Evolutionary conservation across 768 basidiomycete species (phyloP), one percentile per base, ranked within the genome.

Genomic region (Dentipellis fragilis): DNA sequence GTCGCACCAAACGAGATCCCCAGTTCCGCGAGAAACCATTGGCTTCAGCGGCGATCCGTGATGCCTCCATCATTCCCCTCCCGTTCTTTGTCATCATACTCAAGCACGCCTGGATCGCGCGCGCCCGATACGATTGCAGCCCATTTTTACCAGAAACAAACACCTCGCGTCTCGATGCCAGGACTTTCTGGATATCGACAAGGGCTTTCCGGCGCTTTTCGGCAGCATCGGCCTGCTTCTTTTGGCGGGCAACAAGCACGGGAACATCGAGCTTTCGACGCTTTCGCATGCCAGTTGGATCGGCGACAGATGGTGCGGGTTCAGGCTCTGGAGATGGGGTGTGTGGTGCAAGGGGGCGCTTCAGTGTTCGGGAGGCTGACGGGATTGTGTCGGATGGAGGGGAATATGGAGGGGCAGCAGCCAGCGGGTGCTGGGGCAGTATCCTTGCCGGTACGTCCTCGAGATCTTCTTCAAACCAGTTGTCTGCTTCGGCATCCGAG

Each of bases 41-140:
- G 29, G 29, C 29, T 29, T 29, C 29, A 29, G 29, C 29, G 29
- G 29, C 29, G 29, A 21, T 34, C 50, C 59, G 22, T 7, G 65
- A 68, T 37, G 65, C 63, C 4, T 66, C 64, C 12, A 64, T 64
- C 22, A 39, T 22, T 3, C 12, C 22, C 14, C 55, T 42, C 2
- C 51, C 23, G 42, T 65, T 63, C 10, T 62, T 61, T 17, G 67
- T 50, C 12, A 68, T 40, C 47, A 58, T 49, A 14, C 35, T 22
- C 45, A 59, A 39, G 49, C 35, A 51, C 23, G 17, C 42, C 38
- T 64, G 53, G 38, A 70, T 67, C 49, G 62, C 54, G 23, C 55
- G 51, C 22, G 66, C 59, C 4, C 58, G 60, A 23, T 54, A 46
- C 19, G 62, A 60, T 47, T 70, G 66, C 10, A 70, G 52, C 8